Evolutionary conservation across 2,329 filamentous ascomycete species (phyloP).

Genomic region (Trichoderma sp.): DNA sequence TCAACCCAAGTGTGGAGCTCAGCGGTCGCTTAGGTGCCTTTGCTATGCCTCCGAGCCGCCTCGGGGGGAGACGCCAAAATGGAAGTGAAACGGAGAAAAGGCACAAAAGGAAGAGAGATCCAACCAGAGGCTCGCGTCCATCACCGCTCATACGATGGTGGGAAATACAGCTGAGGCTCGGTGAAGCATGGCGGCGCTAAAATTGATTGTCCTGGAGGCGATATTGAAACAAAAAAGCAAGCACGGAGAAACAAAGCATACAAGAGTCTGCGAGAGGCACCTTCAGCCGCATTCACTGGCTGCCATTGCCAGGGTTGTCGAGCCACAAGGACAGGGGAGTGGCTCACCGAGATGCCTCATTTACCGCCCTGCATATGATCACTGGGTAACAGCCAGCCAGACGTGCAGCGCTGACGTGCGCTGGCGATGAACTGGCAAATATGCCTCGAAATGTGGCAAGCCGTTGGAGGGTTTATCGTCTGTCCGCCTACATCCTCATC

Average conservation of each 20-base stretch:
- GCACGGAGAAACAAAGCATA: not conserved
- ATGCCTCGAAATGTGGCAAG: conserved; percentile 18
- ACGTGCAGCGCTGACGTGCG: conserved; percentile 17
- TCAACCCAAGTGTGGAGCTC: conserved; percentile 20
- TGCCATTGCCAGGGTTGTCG: not conserved
- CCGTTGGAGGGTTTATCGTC: not conserved
- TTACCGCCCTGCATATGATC: conserved; percentile 13
- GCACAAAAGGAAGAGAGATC: not conserved
- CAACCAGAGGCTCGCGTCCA: not conserved
- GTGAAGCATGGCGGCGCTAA: conserved; percentile 1
- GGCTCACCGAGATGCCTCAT: conserved; percentile 18
- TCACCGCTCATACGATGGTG: not conserved
- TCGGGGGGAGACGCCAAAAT: not conserved
- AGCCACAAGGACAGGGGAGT: conserved; percentile 3
- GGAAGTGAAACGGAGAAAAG: not conserved
- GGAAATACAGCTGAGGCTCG: not conserved
- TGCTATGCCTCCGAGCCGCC: conserved; percentile 2
- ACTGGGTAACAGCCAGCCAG: conserved; percentile 10
- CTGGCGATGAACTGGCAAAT: conserved; percentile 16
- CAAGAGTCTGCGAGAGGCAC: not conserved
- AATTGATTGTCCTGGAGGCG: not conserved
- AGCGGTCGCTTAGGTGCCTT: conserved; percentile 13
- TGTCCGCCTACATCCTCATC: conserved; percentile 1
- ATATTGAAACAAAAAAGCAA: not conserved
- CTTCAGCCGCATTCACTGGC: not conserved